Conservation (phyloP, 176 grass and related monocot species). For the Ananas comosus region DNA sequence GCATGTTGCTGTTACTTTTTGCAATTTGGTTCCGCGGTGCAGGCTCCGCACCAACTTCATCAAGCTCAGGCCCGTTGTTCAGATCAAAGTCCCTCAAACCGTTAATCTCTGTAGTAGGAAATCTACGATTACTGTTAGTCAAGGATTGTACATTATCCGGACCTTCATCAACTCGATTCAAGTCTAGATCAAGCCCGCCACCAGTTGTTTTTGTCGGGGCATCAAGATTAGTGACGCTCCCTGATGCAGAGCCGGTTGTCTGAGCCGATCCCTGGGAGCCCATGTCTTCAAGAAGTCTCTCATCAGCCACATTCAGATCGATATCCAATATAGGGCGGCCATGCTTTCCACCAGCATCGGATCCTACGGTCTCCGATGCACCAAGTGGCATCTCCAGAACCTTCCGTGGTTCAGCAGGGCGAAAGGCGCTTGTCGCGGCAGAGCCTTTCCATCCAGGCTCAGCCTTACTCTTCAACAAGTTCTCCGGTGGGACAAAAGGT, state of each 20-base stretch:
- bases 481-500: conserved; percentile 63
- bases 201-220: conserved; percentile 9
- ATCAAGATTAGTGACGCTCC: conserved; percentile 19
- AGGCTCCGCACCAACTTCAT: conserved; percentile 51
- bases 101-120: conserved; percentile 24
- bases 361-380: conserved; percentile 22
- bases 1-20: conserved; percentile 25
- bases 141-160: conserved; percentile 41
- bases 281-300: conserved; percentile 45
- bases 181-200: conserved; percentile 60
- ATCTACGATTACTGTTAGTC: conserved; percentile 26
- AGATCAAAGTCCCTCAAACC: conserved; percentile 65
- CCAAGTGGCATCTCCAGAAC: conserved; percentile 41
- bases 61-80: conserved; percentile 62
- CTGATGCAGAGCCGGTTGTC: conserved; percentile 43
- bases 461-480: conserved; percentile 43
- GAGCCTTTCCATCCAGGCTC: conserved; percentile 87
- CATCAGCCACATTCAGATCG: conserved; percentile 79
- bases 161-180: conserved; percentile 52
- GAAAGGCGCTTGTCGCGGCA: conserved; percentile 77
- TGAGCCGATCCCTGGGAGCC: conserved; percentile 34
- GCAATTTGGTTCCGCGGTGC: conserved; percentile 30
- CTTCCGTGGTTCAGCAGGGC: conserved; percentile 54
- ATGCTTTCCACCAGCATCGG: conserved; percentile 35
- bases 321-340: conserved; percentile 40